These are phyloP conservation scores for Solanum pinnatisectum DNA, from an alignment of 257 asterid genomes.

Conservation along the genomic window DNA sequence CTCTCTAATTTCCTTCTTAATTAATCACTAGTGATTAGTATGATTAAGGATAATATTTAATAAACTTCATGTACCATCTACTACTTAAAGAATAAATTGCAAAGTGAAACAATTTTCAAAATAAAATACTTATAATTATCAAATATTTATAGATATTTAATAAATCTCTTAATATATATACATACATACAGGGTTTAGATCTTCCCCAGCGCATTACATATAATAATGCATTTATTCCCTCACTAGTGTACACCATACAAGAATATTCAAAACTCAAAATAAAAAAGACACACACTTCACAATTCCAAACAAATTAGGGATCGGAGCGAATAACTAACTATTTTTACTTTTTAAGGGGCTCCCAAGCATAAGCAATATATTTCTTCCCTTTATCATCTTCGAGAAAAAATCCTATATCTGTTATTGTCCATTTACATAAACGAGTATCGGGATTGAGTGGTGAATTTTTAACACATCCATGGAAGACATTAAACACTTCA, in stretches of 20 bases:
- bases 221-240: neutral
- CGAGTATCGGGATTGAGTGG: neutral
- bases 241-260: neutral
- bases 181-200: neutral
- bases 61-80: neutral
- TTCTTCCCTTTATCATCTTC: neutral
- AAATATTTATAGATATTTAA: neutral
- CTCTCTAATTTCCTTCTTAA: too few relatives aligned
- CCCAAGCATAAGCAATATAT: neutral
- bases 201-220: neutral
- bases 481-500: neutral
- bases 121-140: neutral
- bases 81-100: neutral
- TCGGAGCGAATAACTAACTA: neutral
- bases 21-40: neutral
- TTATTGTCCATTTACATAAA: neutral
- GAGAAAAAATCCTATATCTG: neutral
- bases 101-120: neutral
- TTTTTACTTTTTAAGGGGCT: neutral
- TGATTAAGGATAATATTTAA: neutral
- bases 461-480: neutral
- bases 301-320: neutral
- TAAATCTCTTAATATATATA: neutral
- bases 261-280: neutral
- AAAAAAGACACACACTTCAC: neutral